Evolutionary conservation across 352 stramenopile genomes (phyloP).

Genomic region (Pythium apleroticum): DNA sequence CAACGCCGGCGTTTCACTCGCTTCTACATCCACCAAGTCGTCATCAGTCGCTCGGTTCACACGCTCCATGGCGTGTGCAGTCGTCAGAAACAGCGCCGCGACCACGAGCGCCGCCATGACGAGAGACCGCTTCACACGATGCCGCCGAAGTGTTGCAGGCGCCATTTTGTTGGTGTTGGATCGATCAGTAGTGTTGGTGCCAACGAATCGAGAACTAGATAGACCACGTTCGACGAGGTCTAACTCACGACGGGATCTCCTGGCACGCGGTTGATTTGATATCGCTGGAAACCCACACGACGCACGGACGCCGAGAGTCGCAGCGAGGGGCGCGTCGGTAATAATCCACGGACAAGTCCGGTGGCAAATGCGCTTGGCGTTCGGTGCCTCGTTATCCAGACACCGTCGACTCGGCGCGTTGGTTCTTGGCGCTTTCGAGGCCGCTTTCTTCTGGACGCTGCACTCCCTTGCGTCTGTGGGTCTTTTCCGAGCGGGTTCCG

Average conservation of each 20-base stretch:
- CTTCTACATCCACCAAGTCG: background rate
- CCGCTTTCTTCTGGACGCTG: constrained; percentile 1
- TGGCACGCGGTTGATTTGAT: background rate
- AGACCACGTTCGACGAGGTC: background rate
- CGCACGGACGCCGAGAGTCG: background rate
- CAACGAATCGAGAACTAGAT: constrained; percentile 1
- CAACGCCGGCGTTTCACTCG: background rate
- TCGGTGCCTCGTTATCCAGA: background rate
- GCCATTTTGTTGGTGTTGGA: constrained; percentile 4
- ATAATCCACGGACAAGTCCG: no score
- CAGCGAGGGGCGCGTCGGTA: no score
- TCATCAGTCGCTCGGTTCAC: background rate
- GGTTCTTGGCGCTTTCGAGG: constrained; percentile 1
- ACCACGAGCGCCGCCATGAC: constrained; percentile 9
- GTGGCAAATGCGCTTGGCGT: no score
- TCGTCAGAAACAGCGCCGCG: constrained; percentile 15
- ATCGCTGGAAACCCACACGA: background rate
- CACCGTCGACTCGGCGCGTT: background rate
- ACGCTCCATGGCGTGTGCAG: background rate
- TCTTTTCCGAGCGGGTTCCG: background rate
- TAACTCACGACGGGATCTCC: background rate
- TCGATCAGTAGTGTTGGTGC: background rate
- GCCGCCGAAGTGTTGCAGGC: constrained; percentile 7
- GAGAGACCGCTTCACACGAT: constrained; percentile 7
- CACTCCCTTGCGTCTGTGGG: background rate